Evolutionary conservation across 768 basidiomycete genomes (phyloP).

Genomic region (Infundibulicybe gibba): DNA sequence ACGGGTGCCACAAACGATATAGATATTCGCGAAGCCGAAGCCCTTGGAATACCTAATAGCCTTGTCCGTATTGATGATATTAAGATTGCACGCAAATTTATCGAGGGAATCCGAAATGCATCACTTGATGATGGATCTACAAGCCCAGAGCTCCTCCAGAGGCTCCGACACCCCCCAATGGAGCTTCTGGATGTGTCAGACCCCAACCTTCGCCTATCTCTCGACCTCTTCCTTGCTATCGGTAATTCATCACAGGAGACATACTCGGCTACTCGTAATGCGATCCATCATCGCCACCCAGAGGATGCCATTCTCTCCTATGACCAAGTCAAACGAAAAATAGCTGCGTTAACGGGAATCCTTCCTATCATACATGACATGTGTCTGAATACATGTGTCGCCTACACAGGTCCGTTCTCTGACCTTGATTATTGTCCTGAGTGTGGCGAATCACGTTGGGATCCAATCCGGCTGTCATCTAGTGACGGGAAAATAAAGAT

Average conservation of each 20-base stretch:
- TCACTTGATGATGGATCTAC: neutral
- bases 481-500: neutral
- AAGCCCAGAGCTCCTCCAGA: neutral
- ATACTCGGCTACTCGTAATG: neutral
- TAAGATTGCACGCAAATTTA: neutral
- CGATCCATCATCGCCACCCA: neutral
- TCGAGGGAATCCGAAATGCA: neutral
- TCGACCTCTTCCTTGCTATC: slow-evolving; percentile 3
- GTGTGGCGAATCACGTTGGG: neutral
- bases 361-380: neutral
- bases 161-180: neutral
- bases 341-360: neutral
- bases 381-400: neutral
- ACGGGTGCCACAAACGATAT: too few species aligned
- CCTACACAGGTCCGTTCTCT: neutral
- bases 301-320: neutral
- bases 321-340: neutral
- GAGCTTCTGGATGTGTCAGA: neutral
- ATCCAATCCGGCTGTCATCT: too few species aligned
- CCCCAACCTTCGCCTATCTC: slow-evolving; percentile 1
- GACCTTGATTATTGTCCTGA: neutral
- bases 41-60: too few species aligned
- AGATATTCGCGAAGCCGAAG: too few species aligned
- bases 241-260: neutral
- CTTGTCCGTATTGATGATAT: neutral